Evolutionary conservation across 352 stramenopile species (phyloP).

Genomic region (Globisporangium acanthophoron): DNA sequence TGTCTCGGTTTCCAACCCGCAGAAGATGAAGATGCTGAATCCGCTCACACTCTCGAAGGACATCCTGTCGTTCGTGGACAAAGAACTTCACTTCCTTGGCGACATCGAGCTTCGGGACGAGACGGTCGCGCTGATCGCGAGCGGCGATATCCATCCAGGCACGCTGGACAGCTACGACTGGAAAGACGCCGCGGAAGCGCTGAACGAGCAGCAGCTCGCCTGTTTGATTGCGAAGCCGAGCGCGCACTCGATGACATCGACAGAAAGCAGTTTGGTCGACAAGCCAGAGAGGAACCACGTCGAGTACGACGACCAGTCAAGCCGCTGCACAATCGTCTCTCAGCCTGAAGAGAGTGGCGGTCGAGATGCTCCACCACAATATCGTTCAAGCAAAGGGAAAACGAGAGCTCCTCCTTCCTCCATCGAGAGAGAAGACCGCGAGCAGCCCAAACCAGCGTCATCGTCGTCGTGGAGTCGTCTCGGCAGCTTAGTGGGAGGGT

Average conservation of each 20-base stretch:
- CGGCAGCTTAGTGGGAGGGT: slow-evolving; percentile 58
- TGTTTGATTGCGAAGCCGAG: slow-evolving; percentile 11
- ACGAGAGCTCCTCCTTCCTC: not conserved
- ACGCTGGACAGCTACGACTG: slow-evolving; percentile 74
- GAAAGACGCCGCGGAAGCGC: slow-evolving; percentile 33
- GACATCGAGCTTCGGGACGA: slow-evolving; percentile 57
- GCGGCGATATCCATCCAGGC: slow-evolving; percentile 50
- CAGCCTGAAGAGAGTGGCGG: not conserved
- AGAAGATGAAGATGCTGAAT: slow-evolving; percentile 81
- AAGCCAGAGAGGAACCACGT: slow-evolving; percentile 1
- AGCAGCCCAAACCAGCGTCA: slow-evolving; percentile 34
- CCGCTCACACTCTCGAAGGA: slow-evolving; percentile 51
- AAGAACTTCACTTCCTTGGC: slow-evolving; percentile 58
- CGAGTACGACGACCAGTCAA: slow-evolving; percentile 12
- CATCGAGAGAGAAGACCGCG: slow-evolving; percentile 4
- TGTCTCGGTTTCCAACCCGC: not conserved
- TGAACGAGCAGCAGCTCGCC: slow-evolving; percentile 15
- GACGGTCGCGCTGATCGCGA: slow-evolving; percentile 48
- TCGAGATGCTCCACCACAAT: not conserved
- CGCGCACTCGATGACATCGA: slow-evolving; percentile 48
- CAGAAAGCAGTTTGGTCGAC: slow-evolving; percentile 30
- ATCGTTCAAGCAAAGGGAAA: not conserved
- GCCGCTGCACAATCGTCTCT: slow-evolving; percentile 6
- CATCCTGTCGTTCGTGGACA: slow-evolving; percentile 49
- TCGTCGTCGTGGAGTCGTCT: slow-evolving; percentile 55